Evolutionary conservation across 306 rosid genomes (phyloP), one percentile per base, ranked within the genome.

Genomic region (Herpetospermum pedunculosum): DNA sequence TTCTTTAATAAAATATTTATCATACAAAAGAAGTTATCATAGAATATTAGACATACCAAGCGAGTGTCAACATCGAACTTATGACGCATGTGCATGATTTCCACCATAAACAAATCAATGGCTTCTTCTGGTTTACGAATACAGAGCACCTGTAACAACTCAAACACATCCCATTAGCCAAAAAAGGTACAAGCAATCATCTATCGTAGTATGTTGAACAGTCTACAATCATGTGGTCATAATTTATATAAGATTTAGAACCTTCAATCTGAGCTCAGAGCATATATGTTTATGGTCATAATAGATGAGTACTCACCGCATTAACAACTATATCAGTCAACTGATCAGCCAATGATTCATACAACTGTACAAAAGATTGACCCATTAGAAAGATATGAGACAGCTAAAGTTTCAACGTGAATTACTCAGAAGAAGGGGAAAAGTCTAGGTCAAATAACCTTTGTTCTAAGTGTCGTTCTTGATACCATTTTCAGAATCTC

Each of bases 41-140:
- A 2, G 21, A 34, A 34, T 50, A 13, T 19, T 23, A 35, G 11
- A 79, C 90, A 78, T 89, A 94, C 99, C 97, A 94, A 82, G 59
- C 87, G 88, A n/a, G 97, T 94, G 82, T 94, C 97, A 19, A 84
- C 91, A 52, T 94, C 99, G 73, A 94, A 94, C 76, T 94, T 91
- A 80, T 94, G 99, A 46, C 97, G 86, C 99, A 94, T 94, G 82
- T 94, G 99, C 97, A 94, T 94, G 63, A 88, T 89, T 86, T 94
- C 99, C 73, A 94, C 97, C 99, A 94, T 94, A 81, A 94, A 94
- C 55, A 94, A 82, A 82, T 91, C 99, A 83, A 91, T 88, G 47
- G 81, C 76, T 77, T 94, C 97, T 81, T 91, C 96, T 15, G 97
- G 97, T 72, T 88, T 91, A 25, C 97, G 87, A 72, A 94, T 73